Conservation (phyloP, 2,329 filamentous ascomycete species). For the Fusarium nematophilum region DNA sequence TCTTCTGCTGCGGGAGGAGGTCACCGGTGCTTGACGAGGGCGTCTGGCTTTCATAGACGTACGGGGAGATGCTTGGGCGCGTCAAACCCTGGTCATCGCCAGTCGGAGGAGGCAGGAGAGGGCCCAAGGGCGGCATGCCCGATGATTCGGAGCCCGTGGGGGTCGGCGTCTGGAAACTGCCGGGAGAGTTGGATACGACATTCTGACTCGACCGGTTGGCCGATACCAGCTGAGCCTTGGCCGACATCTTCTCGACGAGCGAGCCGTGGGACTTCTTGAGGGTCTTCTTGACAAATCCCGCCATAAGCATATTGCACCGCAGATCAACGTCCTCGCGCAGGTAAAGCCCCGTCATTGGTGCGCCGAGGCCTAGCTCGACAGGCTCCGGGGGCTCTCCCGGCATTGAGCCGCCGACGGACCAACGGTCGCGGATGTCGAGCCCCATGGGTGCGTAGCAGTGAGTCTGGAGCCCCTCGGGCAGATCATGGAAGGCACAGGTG, state of each 20-base stretch:
- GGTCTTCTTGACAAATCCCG: constrained; percentile 83
- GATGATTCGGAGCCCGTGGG: constrained; percentile 28
- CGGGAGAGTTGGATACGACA: constrained; percentile 11
- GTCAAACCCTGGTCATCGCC: constrained; percentile 17
- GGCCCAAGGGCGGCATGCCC: constrained; percentile 19
- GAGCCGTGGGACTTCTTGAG: constrained; percentile 79
- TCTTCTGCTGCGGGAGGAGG: constrained; percentile 7
- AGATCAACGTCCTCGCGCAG: constrained; percentile 87
- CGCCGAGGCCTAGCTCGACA: constrained; percentile 73
- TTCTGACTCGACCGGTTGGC: constrained; percentile 33
- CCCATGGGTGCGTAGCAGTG: constrained; percentile 87
- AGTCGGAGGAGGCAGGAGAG: constrained; percentile 28
- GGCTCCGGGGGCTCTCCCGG: constrained; percentile 76
- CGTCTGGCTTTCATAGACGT: constrained; percentile 8
- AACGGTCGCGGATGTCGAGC: constrained; percentile 81
- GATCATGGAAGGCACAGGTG: constrained; percentile 82
- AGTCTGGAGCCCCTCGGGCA: constrained; percentile 79
- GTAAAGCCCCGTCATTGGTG: constrained; percentile 77
- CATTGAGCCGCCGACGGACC: constrained; percentile 78
- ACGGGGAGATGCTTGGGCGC: constrained; percentile 12
- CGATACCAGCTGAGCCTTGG: constrained; percentile 46
- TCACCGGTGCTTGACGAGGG: constrained; percentile 20
- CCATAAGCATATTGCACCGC: constrained; percentile 81
- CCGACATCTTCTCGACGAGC: constrained; percentile 72
- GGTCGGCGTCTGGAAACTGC: constrained; percentile 26